A percentile compares a stretch with the other conserved stretches of the same genome.
phyloP scores from a whole-genome alignment of 345 rosid genomes.

The Gossypium herbaceum region DNA sequence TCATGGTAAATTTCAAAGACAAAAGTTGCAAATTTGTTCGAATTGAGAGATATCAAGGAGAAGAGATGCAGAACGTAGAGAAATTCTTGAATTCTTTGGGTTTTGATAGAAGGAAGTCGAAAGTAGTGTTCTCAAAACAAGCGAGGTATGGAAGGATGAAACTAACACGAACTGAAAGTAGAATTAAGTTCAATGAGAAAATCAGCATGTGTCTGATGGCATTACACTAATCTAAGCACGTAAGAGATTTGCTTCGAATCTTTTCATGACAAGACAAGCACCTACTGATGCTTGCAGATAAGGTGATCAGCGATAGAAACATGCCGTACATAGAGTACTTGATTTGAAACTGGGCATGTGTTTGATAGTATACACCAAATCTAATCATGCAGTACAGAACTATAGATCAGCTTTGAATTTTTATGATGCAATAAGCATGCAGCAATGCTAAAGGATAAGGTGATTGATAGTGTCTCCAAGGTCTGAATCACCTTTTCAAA shows the following conservation, averaged over 20 bases:
- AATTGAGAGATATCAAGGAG: neutral
- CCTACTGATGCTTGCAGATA: too few species aligned
- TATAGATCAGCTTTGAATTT: too few species aligned
- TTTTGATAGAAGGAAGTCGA: neutral
- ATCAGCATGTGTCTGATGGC: neutral
- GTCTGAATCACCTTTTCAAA: constrained; percentile 58
- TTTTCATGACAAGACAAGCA: too few species aligned
- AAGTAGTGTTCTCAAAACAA: neutral
- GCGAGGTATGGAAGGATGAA: neutral
- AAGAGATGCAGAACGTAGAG: neutral
- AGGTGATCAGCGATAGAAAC: too few species aligned
- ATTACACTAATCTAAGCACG: neutral
- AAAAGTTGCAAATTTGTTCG: neutral
- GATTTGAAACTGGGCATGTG: too few species aligned
- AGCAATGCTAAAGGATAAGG: neutral
- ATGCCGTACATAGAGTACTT: too few species aligned
- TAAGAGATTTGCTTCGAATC: neutral
- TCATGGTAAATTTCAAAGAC: too few species aligned
- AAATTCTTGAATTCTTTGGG: neutral
- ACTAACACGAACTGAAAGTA: too few species aligned
- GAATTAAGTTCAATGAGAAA: neutral
- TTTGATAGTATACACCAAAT: too few species aligned
- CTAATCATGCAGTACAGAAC: too few species aligned
- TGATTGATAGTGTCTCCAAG: neutral
- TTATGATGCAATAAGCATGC: neutral